phyloP scores from a whole-genome alignment of 2,329 filamentous ascomycete genomes.

The Byssochlamys sp. region DNA sequence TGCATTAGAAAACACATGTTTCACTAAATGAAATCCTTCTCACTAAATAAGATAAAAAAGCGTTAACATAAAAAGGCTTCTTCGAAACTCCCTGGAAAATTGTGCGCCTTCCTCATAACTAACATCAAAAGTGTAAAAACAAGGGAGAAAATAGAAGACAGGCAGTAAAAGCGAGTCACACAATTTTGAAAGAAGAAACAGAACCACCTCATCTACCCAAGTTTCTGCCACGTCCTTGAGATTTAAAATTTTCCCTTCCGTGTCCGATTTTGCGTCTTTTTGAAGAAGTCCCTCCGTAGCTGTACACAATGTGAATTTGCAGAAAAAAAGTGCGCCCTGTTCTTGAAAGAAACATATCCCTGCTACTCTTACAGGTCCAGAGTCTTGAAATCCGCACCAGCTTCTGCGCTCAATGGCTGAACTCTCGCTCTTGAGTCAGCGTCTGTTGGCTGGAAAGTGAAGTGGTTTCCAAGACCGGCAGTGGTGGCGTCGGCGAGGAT shows the following conservation, averaged over 20 bases:
- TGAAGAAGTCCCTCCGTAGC: neutral
- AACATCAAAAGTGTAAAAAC: neutral
- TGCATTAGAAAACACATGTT: neutral
- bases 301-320: neutral
- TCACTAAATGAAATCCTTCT: neutral
- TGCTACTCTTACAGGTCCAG: conserved; percentile 29
- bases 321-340: neutral
- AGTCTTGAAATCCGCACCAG: conserved; percentile 33
- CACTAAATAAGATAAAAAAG: neutral
- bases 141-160: neutral
- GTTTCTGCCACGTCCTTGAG: neutral
- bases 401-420: conserved; percentile 32
- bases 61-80: neutral
- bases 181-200: too few species aligned
- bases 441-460: conserved; percentile 31
- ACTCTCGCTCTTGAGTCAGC: conserved; percentile 20
- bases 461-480: conserved; percentile 29
- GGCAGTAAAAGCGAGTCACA: neutral
- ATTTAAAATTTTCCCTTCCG: neutral
- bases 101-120: conserved; percentile 1
- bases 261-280: neutral
- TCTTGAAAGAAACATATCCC: neutral
- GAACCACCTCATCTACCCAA: neutral
- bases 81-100: neutral
- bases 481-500: conserved; percentile 26